These are phyloP conservation scores for Quaeritorhiza haematococci DNA, from an alignment of 371 early-diverging fungal genomes.

Conservation along the genomic window DNA sequence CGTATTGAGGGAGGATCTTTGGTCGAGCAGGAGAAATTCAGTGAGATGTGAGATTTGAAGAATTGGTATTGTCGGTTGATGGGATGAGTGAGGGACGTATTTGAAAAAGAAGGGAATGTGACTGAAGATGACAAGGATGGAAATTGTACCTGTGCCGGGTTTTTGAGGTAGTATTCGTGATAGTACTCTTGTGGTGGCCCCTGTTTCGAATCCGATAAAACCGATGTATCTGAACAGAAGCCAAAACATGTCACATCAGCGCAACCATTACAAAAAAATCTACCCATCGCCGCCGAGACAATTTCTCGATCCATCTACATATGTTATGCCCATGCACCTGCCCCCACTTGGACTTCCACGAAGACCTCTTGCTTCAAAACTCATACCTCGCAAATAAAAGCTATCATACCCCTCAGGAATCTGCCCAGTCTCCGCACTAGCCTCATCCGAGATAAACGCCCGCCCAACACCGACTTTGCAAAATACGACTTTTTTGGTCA, in stretches of 20 bases:
- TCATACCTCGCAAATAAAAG: slow-evolving; percentile 36
- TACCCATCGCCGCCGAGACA: too few relatives aligned
- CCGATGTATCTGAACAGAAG: too few relatives aligned
- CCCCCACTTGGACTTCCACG: neutral
- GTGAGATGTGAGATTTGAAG: slow-evolving; percentile 2
- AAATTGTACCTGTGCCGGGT: slow-evolving; percentile 25
- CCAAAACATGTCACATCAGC: too few relatives aligned
- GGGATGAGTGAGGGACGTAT: too few relatives aligned
- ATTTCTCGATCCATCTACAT: too few relatives aligned
- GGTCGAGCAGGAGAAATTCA: slow-evolving; percentile 3
- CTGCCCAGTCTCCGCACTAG: slow-evolving; percentile 17
- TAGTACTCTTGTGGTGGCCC: slow-evolving; percentile 25
- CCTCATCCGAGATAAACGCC: slow-evolving; percentile 27
- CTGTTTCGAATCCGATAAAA: too few relatives aligned
- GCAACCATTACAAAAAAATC: too few relatives aligned
- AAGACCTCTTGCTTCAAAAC: neutral
- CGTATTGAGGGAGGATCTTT: slow-evolving; percentile 45
- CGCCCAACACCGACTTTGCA: slow-evolving; percentile 46
- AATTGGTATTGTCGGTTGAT: too few relatives aligned
- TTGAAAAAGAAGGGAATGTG: slow-evolving; percentile 4
- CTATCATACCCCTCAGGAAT: slow-evolving; percentile 51
- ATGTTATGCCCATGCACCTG: too few relatives aligned
- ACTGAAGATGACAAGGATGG: neutral
- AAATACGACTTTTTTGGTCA: slow-evolving; percentile 29
- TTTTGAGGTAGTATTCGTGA: slow-evolving; percentile 41